Percentiles rank a stretch among this genome's conserved stretches.
Conservation (phyloP, 2,329 filamentous ascomycete species). For the Calonectria pseudoturangicola region DNA sequence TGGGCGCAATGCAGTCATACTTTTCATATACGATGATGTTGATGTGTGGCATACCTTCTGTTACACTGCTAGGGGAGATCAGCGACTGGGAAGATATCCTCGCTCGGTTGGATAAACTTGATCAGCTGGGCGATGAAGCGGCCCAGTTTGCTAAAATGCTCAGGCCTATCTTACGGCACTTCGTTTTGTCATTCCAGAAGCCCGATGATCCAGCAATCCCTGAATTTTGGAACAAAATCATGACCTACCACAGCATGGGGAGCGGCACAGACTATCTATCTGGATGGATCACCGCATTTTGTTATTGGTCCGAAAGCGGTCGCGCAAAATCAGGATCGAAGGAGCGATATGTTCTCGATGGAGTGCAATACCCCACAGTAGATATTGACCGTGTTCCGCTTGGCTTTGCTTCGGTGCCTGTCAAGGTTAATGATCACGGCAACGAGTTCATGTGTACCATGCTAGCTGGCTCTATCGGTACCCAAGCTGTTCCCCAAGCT, state of each 20-base stretch:
- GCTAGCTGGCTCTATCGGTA: constrained; percentile 45
- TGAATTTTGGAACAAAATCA: constrained; percentile 61
- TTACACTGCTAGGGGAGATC: constrained; percentile 69
- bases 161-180: constrained; percentile 60
- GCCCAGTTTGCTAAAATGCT: constrained; percentile 59
- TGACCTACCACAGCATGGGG: neutral
- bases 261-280: constrained; percentile 22
- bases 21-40: constrained; percentile 55
- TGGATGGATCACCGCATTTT: constrained; percentile 48
- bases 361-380: constrained; percentile 30
- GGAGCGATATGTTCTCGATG: neutral
- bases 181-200: constrained; percentile 62
- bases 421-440: constrained; percentile 37
- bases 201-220: constrained; percentile 42
- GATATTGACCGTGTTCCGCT: constrained; percentile 19
- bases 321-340: neutral
- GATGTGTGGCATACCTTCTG: constrained; percentile 71
- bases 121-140: constrained; percentile 60
- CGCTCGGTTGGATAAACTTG: constrained; percentile 60
- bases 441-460: constrained; percentile 27
- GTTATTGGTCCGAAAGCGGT: constrained; percentile 41
- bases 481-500: constrained; percentile 15
- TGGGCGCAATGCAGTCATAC: constrained; percentile 70
- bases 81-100: constrained; percentile 65
- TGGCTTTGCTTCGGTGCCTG: constrained; percentile 41